Evolutionary conservation across 2,329 filamentous ascomycete species (phyloP).

Genomic region (Tolypocladium endophyticum): DNA sequence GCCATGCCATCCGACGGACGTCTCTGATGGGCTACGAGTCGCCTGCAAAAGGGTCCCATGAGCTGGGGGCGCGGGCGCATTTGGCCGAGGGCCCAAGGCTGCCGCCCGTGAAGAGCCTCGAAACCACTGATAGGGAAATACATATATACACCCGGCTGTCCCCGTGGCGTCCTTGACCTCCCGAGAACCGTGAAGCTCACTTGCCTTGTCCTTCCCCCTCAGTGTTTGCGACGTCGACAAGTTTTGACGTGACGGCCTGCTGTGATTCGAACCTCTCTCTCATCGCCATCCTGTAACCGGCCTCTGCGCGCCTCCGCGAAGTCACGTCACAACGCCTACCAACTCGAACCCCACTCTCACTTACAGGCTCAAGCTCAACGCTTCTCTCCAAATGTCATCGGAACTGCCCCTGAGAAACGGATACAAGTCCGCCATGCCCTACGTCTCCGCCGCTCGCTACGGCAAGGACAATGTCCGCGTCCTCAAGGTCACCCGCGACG

Average conservation of each 20-base stretch:
- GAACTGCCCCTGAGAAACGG: not conserved
- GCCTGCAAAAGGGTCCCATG: not conserved
- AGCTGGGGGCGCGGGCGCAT: not conserved
- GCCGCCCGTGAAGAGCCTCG: too few species aligned
- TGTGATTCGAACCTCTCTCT: not conserved
- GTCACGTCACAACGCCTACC: not conserved
- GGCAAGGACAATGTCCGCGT: conserved; percentile 98
- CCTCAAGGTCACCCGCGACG: conserved; percentile 83
- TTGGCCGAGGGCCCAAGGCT: not conserved
- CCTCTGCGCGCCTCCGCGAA: not conserved
- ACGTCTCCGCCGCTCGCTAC: conserved; percentile 58
- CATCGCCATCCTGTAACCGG: not conserved
- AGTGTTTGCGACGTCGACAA: not conserved
- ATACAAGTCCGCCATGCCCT: conserved; percentile 35
- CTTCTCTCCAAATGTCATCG: not conserved
- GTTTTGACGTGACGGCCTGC: not conserved
- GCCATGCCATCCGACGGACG: not conserved
- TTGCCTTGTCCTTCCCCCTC: not conserved
- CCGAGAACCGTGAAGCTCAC: not conserved
- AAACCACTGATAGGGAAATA: not conserved
- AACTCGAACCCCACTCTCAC: not conserved
- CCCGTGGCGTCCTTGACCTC: not conserved
- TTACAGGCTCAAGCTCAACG: conserved; percentile 4
- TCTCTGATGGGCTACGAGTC: not conserved
- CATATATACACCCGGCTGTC: not conserved